A percentile compares a stretch with the other conserved stretches of the same genome.
Evolutionary conservation across 176 grass and related monocot species (phyloP).

Genomic region (Juncus effusus): DNA sequence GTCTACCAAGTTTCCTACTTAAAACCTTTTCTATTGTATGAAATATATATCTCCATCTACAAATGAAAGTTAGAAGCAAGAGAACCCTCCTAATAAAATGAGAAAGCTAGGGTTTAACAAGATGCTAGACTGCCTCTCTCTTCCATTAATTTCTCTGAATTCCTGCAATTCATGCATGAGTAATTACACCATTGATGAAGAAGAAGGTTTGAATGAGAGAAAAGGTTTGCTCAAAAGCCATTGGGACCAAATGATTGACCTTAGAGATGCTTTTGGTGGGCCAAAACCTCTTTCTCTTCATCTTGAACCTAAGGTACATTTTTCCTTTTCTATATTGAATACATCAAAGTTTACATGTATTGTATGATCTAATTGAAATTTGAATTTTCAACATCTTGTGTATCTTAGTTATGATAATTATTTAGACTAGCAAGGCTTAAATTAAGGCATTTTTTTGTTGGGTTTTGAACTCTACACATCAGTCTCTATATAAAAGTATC

Average conservation of each 20-base stretch:
- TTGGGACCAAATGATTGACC: conserved; percentile 55
- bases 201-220: conserved; percentile 44
- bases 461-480: background rate
- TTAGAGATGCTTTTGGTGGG: conserved; percentile 36
- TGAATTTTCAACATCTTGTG: background rate
- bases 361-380: background rate
- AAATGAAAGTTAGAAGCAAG: background rate
- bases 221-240: conserved; percentile 57
- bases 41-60: conserved; percentile 3
- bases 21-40: conserved; percentile 4
- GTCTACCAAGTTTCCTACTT: conserved; percentile 21
- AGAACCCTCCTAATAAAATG: conserved; percentile 22
- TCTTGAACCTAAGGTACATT: conserved; percentile 47
- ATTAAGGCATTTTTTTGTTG: background rate
- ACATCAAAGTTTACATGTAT: background rate
- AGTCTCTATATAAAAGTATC: background rate
- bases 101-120: conserved; percentile 39
- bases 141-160: conserved; percentile 17
- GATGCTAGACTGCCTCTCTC: conserved; percentile 43
- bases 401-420: background rate
- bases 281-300: conserved; percentile 36
- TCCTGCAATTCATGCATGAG: conserved; percentile 31
- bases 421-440: background rate
- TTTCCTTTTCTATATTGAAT: background rate
- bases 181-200: conserved; percentile 26